Evolutionary conservation across 2,329 filamentous ascomycete genomes (phyloP), one percentile per base, ranked within the genome.

Genomic region (Didymella lethalis): DNA sequence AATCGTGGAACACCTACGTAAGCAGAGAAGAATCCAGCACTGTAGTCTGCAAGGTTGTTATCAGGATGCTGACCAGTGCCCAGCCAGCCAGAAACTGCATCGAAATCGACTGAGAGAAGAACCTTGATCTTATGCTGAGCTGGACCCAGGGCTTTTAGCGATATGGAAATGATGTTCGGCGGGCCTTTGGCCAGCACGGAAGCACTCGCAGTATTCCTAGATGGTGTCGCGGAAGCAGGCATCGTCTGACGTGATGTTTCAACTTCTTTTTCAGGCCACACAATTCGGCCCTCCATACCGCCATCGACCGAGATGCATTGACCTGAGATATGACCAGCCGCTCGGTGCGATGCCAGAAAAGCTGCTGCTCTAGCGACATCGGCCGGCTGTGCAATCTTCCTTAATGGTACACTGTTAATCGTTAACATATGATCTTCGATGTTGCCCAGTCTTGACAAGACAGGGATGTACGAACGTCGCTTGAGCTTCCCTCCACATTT

Each of bases 31-130:
- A 85, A 83, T 8, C 85, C 84, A 3, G 81, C 75, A 18, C 79
- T 83, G 68, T 84, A 86, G 70, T 87, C 84, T 18, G 84, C 78
- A 12, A 86, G 80, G 48, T 80, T 81, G 66, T 86, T 87, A 52
- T 80, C 79, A 4, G 81, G 78, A 53, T 81, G 79, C 29, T 78
- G 75, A 52, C 84, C 84, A 4, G 85, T 87, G 16, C 86, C 86
- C 3, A 87, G 78, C 79, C 84, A 88, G 49, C 85, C 85, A 0
- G 84, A 85, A 2, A 88, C 81, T 12, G 85, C 85, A 61, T 88
- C 85, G 55, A 87, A 83, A 67, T 87, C 85, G 6, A 81, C 71
- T 2, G 78, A 79, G 16, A 78, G 64, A 32, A 77, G 69, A 32
- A 81, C 70, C 47, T 78, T 79, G 64, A 81, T 76, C 48, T 69